Evolutionary conservation across 2,329 filamentous ascomycete species (phyloP), one percentile per base, ranked within the genome.

Genomic region (Lecanosticta acicola): DNA sequence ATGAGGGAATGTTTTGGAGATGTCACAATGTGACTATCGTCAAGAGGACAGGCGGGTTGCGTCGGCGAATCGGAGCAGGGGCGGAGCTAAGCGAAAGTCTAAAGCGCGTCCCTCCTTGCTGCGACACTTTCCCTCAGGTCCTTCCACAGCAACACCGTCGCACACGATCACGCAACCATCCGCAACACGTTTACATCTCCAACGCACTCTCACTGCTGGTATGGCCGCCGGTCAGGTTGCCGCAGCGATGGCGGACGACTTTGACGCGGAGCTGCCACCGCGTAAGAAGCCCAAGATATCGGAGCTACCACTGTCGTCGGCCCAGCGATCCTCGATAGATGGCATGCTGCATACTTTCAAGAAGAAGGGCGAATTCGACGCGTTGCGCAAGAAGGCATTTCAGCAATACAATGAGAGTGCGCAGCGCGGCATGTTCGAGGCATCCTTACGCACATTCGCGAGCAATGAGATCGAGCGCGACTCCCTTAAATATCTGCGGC

Each of bases 351-450:
- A 87, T 61, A 83, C 78, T 9, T 91, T 90, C 71, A 90, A 90
- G 68, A 91, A 90, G 70, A 88, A 87, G 66, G 87, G 87, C 50
- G 84, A 85, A 46, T 93, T 90, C 61, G 87, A 93, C 66, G 72
- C 77, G 11, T 78, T 90, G 53, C 81, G 86, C 50, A 90, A 88
- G 63, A 78, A 85, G 58, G 76, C 87, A 9, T 88, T 85, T 78
- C 79, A 85, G 37, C 81, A 85, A 47, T 87, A 65, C 54, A 64
- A 61, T 17, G 62, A 65, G 40, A 89, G 48, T 78, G 78, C 32
- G 74, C 81, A 59, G 73, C 80, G 5, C 11, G 63, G 62, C 44
- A 64, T 63, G 56, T 64, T 65, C 37, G 62, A 65, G 45, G 58
- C 58, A 11, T 52, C 64, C 3, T 49, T 66, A 20, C 54, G 58